phyloP scores from a whole-genome alignment of 495 filamentous ascomycete species.

The Aspergillus ostianus region DNA sequence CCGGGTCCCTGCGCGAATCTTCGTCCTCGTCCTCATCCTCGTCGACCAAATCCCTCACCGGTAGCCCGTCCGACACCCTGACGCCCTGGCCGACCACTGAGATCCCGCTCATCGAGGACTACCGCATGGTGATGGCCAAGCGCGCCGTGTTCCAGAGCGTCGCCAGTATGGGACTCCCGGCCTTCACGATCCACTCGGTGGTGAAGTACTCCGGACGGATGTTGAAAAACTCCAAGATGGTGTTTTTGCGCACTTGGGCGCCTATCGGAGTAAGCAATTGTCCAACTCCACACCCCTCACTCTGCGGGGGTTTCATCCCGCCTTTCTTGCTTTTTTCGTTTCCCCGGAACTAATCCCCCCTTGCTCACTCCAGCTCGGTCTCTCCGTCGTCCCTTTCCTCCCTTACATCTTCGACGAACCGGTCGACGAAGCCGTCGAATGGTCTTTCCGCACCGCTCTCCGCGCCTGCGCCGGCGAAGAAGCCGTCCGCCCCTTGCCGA shows the following conservation, averaged over 20 bases:
- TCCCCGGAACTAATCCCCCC: neutral
- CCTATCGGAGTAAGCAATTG: conserved; percentile 71
- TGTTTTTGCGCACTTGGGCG: conserved; percentile 71
- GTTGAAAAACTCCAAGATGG: conserved; percentile 75
- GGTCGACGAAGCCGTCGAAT: conserved; percentile 86
- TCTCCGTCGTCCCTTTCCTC: conserved; percentile 83
- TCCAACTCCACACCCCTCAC: conserved; percentile 2
- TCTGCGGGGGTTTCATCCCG: conserved; percentile 1
- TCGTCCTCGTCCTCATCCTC: conserved; percentile 17
- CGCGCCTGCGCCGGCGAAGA: conserved; percentile 64
- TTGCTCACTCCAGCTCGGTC: conserved; percentile 59
- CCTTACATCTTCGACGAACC: conserved; percentile 91
- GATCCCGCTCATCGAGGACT: conserved; percentile 86
- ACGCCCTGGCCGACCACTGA: conserved; percentile 31
- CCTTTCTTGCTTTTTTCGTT: neutral
- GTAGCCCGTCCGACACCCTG: conserved; percentile 20
- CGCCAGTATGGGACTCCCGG: conserved; percentile 90
- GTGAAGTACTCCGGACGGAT: conserved; percentile 83
- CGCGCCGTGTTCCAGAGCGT: conserved; percentile 85
- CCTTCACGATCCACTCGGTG: conserved; percentile 91
- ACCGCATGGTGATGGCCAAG: conserved; percentile 85
- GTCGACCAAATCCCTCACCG: no score
- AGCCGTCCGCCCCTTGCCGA: conserved; percentile 42
- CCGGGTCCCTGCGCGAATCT: conserved; percentile 17
- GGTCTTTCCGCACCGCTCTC: conserved; percentile 79